A percentile compares a stretch with the other conserved stretches of the same genome.
Evolutionary conservation across 768 basidiomycete species (phyloP).

Genomic region (Multifurca ochricompacta): DNA sequence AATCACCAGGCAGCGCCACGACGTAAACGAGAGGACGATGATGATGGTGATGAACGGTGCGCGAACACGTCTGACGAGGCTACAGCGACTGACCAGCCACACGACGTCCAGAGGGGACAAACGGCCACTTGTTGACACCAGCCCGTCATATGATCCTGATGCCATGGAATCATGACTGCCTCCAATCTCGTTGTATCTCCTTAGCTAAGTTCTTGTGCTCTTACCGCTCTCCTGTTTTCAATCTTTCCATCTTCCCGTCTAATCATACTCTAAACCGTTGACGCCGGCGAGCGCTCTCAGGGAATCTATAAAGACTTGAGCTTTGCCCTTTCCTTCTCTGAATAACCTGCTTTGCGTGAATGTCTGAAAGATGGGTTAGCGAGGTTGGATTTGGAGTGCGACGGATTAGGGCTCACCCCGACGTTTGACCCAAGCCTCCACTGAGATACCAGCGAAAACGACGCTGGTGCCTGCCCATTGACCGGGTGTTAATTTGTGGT

Average conservation of each 20-base stretch:
- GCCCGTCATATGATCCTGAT: constrained; percentile 15
- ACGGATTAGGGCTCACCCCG: constrained; percentile 51
- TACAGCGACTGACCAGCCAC: neutral
- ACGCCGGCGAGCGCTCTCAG: neutral
- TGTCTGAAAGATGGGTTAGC: constrained; percentile 37
- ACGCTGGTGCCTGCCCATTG: constrained; percentile 92
- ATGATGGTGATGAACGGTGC: constrained; percentile 42
- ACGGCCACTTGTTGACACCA: constrained; percentile 30
- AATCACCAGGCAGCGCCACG: constrained; percentile 39
- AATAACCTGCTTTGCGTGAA: constrained; percentile 72
- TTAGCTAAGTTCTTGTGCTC: neutral
- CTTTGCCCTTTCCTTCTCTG: constrained; percentile 80
- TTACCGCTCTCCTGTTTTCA: neutral
- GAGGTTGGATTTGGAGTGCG: neutral
- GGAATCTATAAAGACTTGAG: constrained; percentile 61
- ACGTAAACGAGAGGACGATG: constrained; percentile 64
- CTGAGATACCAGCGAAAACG: constrained; percentile 92
- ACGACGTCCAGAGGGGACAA: constrained; percentile 34
- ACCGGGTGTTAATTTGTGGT: constrained; percentile 72
- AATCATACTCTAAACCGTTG: constrained; percentile 13
- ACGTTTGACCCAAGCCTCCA: constrained; percentile 88
- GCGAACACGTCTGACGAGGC: neutral
- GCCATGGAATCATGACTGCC: constrained; percentile 31
- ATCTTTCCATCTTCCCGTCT: neutral
- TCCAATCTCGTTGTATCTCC: neutral